Conservation (phyloP, 2,329 filamentous ascomycete genomes). For the Paraphoma sp. region DNA sequence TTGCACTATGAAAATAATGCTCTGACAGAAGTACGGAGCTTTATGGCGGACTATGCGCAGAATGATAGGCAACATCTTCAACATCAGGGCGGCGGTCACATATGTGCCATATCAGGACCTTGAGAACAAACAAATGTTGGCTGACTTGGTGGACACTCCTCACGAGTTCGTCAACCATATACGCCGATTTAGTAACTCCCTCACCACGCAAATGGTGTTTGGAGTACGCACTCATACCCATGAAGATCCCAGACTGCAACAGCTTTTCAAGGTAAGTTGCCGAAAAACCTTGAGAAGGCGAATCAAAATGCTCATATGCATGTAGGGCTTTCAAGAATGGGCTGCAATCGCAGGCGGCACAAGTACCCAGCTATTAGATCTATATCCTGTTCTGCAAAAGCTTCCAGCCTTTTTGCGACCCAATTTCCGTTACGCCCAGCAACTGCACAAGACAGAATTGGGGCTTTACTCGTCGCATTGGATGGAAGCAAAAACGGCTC, state of each 20-base stretch:
- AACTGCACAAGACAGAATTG: background rate
- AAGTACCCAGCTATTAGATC: background rate
- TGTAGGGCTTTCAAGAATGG: background rate
- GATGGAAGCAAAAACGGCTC: background rate
- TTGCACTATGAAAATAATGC: background rate
- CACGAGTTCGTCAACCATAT: constrained; percentile 53
- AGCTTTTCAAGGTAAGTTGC: constrained; percentile 12
- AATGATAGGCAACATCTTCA: constrained; percentile 21
- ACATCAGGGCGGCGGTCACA: constrained; percentile 14
- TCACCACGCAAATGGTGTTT: constrained; percentile 59
- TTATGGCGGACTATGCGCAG: constrained; percentile 23
- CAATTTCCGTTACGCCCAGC: background rate
- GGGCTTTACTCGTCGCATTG: background rate
- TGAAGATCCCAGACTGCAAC: constrained; percentile 15
- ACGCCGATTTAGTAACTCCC: constrained; percentile 56
- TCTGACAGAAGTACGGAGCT: constrained; percentile 16
- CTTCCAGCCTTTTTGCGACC: background rate
- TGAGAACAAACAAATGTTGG: constrained; percentile 62
- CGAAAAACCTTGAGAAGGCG: background rate
- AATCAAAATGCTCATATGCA: background rate
- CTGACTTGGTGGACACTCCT: constrained; percentile 55
- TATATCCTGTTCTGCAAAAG: background rate
- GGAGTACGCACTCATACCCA: constrained; percentile 43
- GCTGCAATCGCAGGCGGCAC: background rate
- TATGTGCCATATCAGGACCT: constrained; percentile 60